Base-by-base conservation (phyloP, 202 grass and related monocot genomes). In the Tripidium arundinaceum region DNA sequence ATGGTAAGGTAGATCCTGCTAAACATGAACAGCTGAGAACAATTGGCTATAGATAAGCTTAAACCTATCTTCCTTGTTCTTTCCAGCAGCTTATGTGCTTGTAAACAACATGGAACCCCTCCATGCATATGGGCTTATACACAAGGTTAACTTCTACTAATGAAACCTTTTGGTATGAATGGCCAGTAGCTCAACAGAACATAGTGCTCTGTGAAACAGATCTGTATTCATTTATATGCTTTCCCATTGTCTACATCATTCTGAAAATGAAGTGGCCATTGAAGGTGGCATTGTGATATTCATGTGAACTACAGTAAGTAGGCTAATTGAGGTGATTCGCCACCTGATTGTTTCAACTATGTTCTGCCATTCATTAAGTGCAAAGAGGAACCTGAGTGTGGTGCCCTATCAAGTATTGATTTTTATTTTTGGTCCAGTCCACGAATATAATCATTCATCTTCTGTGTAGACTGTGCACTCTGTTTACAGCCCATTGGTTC, bases 1-100 rank as follows among this genome's bases (percentile, higher is more conserved):
- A 57, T 77, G 13, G 65, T 7, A 67, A 81, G 38, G 16, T 50
- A 8, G 25, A 7, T 5, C 55, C 25, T 40, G 24, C 8, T 25
- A 78, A 78, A 58, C 11, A 8, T 61, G 13, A 72, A 8, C 33
- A 61, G 38, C 38, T 70, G 19, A 58, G 28, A 65, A 65, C 37
- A 29, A 25, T 47, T 47, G 46, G 28, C 3, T 68, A 19, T 33
- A 82, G 11, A 87, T 78, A 72, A 65, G 58, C 27, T 73, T 87
- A 58, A 39, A 13, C 22, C 11, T 37, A 10, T 55, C 68, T 71
- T 63, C 62, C 18, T 11, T 50, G 47, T 87, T 83, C 68, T 43
- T 79, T 29, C 3, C 25, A 9, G 24, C 45, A 72, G 19, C 40
- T 66, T 29, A 31, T 80, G 16, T 84, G 39, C 52, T 55, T 72